Evolutionary conservation across 306 rosid species (phyloP), one percentile per base, ranked within the genome.

Genomic region (Cicer pinnatifidum): DNA sequence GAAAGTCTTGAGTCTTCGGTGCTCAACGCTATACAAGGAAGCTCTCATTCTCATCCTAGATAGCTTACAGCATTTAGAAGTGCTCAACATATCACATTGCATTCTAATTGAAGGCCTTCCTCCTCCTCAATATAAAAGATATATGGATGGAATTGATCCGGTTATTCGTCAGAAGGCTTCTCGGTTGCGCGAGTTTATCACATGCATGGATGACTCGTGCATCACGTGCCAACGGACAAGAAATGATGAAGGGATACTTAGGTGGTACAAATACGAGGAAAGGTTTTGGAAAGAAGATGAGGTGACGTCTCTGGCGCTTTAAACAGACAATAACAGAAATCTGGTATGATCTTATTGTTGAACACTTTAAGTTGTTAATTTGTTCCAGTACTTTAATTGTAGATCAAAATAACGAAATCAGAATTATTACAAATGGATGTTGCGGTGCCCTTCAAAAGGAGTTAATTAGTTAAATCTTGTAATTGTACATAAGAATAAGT

Each of bases 231-330:
- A 87, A 59, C 76, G 92, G 41, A 87, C 92, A 3, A 84, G 78
- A 78, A 65, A 51, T 10, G 91, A 91, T 15, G 94, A 91, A 67
- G 97, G 97, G 73, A 73, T 83, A 13, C 46, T 91, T 73, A 91
- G 97, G 91, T 91, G 97, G 97, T 91, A 91, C 83, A 87, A 76
- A 70, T 91, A 91, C 3, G 95, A 87, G 85, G 90, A 91, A 70
- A 85, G 89, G 73, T 81, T 81, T 13, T 89, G 95, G 97, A 86
- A 81, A 82, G 52, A 60, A 9, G 94, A 89, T 38, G 97, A 89
- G 84, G 85, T 87, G 56, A 73, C 72, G 69, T 84, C 95, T 33
- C 92, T 91, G 12, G 71, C 89, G 6, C 85, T 83, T 44, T 84
- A 74, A 84, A 76, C 43, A 13, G 78, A 64, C 17, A 11, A 54